These are phyloP conservation scores for Penicillium antarcticum DNA, from an alignment of 495 filamentous ascomycete genomes.

Conservation along the genomic window DNA sequence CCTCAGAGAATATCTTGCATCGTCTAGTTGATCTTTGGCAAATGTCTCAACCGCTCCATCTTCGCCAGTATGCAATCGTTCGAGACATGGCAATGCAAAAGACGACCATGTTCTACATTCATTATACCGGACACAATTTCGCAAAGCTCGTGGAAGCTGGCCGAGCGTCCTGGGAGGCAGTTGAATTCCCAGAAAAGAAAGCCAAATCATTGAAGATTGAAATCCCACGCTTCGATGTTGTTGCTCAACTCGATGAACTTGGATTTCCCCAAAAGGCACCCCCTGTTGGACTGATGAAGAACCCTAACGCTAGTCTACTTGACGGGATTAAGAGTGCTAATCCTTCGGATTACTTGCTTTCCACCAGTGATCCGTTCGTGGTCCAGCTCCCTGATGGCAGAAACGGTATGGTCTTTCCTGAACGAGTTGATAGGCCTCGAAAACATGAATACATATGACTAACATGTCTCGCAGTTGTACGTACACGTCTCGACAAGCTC, in stretches of 20 bases:
- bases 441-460: neutral
- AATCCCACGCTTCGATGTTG: conserved; percentile 33
- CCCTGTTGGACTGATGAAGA: conserved; percentile 29
- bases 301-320: conserved; percentile 44
- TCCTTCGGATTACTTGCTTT: conserved; percentile 28
- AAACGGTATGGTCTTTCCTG: conserved; percentile 23
- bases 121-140: conserved; percentile 57
- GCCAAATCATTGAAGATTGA: conserved; percentile 24
- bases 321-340: conserved; percentile 37
- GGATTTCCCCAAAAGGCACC: conserved; percentile 44
- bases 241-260: conserved; percentile 47
- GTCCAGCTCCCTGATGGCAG: conserved; percentile 25
- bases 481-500: conserved; percentile 2
- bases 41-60: conserved; percentile 58
- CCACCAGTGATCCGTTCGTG: conserved; percentile 32
- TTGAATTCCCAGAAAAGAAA: conserved; percentile 43
- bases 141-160: conserved; percentile 54
- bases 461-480: neutral
- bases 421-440: neutral
- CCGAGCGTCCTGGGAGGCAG: conserved; percentile 55
- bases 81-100: conserved; percentile 54
- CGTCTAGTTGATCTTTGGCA: conserved; percentile 59
- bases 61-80: conserved; percentile 61
- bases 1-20: conserved; percentile 53
- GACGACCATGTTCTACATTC: conserved; percentile 54